Evolutionary conservation across 2,329 filamentous ascomycete genomes (phyloP), one percentile per base, ranked within the genome.

Genomic region (Aspergillus pseudoterreus): DNA sequence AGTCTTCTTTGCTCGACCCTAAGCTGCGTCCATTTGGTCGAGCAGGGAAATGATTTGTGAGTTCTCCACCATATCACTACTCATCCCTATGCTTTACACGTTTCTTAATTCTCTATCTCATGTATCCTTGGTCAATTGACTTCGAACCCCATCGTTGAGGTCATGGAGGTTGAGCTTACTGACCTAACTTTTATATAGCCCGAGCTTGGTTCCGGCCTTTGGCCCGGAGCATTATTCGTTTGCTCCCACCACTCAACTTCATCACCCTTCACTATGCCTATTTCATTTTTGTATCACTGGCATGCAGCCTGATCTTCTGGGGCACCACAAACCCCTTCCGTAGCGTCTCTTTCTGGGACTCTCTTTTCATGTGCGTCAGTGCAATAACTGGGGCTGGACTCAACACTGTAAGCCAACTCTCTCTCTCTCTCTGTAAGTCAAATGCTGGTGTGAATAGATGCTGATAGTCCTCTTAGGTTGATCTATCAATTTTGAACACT

Each of bases 361-460:
- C 81, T n/a, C 67, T 89, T 14, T 89, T 88, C 64, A 68, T 88
- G 47, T 79, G 81, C 46, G 76, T 84, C 38, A 86, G 82, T 50
- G 84, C 85, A 41, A 84, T 88, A 73, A 87, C 84, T 6, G 76
- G 82, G 48, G 81, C 85, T 6, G 86, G 86, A 0, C 72, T 89
- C 51, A 88, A 87, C 60, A 86, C 85, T 1, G 79, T 71, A 67
- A 15, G 59, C 46, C 33, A 45, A 12, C 22, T 22, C 21, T 6
- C 22, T 33, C 84, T 58, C 14, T 47, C 19, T 43, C 8, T n/a
- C n/a, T 33, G 2, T 19, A 22, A 6, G 22, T 22, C 22, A 22
- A 22, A 22, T 6, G 4, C 6, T 14, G 51, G 14, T 39, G 27
- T 1, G 12, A 15, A 45, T 17, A 39, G 9, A 10, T n/a, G 45